phyloP scores from a whole-genome alignment of 2,329 filamentous ascomycete genomes.

The Sordariomycetes sp. region DNA sequence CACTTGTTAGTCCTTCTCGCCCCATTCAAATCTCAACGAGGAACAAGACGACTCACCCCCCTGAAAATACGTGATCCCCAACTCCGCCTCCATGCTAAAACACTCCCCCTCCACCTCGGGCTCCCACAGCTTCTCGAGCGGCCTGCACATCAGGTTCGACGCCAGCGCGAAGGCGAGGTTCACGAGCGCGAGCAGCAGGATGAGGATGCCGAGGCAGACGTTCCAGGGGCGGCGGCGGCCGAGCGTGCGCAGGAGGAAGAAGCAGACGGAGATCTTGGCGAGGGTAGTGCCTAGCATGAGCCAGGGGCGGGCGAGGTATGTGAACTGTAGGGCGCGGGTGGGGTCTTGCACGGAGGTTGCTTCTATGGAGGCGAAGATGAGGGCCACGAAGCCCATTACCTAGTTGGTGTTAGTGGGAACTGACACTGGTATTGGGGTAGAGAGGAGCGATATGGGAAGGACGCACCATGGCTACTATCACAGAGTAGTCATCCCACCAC shows the following conservation, averaged over 20 bases:
- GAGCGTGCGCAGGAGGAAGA: conserved; percentile 21
- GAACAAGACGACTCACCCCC: conserved; percentile 11
- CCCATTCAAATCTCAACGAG: background rate
- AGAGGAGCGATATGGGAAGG: background rate
- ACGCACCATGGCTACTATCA: conserved; percentile 20
- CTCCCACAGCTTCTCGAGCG: conserved; percentile 25
- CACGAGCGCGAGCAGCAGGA: conserved; percentile 19
- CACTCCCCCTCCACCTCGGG: conserved; percentile 17
- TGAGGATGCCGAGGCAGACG: conserved; percentile 16
- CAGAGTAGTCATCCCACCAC: conserved; percentile 21
- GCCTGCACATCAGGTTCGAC: conserved; percentile 23
- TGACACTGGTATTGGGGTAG: background rate
- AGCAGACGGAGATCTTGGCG: conserved; percentile 24
- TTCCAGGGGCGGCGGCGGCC: conserved; percentile 18
- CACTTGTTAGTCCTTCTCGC: background rate
- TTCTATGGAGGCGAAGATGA: conserved; percentile 22
- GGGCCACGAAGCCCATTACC: conserved; percentile 21
- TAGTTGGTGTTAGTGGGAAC: conserved; percentile 7
- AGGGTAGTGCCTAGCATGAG: conserved; percentile 21
- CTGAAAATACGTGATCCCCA: conserved; percentile 22
- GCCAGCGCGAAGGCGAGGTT: conserved; percentile 20
- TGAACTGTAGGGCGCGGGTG: conserved; percentile 18
- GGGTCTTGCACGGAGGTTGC: conserved; percentile 13
- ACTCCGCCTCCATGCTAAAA: conserved; percentile 18
- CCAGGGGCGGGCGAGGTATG: conserved; percentile 24